phyloP scores from a whole-genome alignment of 805 yeast genomes.

The Wickerhamomyces subpelliculosus region DNA sequence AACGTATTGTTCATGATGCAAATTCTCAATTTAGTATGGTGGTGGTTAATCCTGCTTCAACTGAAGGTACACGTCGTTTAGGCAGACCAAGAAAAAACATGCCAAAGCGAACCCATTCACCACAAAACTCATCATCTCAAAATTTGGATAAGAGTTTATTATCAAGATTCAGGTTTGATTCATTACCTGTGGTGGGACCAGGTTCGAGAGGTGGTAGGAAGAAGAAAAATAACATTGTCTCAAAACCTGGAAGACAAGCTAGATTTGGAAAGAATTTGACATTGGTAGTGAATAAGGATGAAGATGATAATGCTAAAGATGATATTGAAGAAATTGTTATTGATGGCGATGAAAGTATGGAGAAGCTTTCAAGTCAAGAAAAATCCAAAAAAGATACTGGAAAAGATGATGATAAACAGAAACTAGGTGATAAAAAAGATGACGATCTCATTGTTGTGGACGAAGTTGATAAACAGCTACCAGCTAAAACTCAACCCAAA shows the following conservation, averaged over 20 bases:
- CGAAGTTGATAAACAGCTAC: not conserved
- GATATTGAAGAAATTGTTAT: no score
- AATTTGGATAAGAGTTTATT: conserved; percentile 18
- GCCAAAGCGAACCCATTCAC: no score
- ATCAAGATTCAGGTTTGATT: conserved; percentile 20
- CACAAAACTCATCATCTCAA: conserved; percentile 5
- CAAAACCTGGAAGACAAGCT: conserved; percentile 4
- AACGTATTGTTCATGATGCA: conserved; percentile 15
- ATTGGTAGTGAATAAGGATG: not conserved
- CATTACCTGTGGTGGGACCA: conserved; percentile 19
- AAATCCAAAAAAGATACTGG: not conserved
- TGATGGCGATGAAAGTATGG: no score
- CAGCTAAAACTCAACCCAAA: not conserved
- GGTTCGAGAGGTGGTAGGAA: conserved; percentile 22
- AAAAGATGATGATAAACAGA: not conserved
- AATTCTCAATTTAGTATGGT: conserved; percentile 19
- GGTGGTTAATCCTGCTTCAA: conserved; percentile 21
- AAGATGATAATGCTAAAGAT: not conserved
- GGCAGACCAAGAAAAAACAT: conserved; percentile 20
- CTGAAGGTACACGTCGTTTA: conserved; percentile 17
- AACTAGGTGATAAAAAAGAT: not conserved
- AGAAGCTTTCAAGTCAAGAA: no score
- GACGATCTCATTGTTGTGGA: not conserved
- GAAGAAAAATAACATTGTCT: not conserved
- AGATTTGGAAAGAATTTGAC: not conserved